A percentile compares a stretch with the other conserved stretches of the same genome.
These are phyloP conservation scores for Tricholoma furcatifolium DNA, from an alignment of 768 basidiomycete genomes.

Conservation along the genomic window DNA sequence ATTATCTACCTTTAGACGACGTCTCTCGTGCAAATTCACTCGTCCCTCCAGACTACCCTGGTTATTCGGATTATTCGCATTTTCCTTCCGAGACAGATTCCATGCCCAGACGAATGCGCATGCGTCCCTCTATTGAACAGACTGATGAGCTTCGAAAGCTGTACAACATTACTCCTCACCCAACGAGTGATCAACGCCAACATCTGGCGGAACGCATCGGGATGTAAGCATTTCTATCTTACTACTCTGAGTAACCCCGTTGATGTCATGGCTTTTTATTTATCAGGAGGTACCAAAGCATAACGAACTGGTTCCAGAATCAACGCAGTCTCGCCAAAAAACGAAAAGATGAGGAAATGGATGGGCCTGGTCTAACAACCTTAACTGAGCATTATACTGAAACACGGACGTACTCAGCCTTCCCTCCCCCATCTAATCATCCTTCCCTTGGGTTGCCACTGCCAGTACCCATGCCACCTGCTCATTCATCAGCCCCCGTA, in stretches of 20 bases:
- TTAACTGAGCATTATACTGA: constrained; percentile 32
- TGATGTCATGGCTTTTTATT: constrained; percentile 18
- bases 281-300: constrained; percentile 71
- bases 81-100: constrained; percentile 48
- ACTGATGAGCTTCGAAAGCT: constrained; percentile 67
- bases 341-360: constrained; percentile 56
- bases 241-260: constrained; percentile 26
- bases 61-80: constrained; percentile 48
- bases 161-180: constrained; percentile 65
- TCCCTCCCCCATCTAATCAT: constrained; percentile 48
- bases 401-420: constrained; percentile 42
- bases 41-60: constrained; percentile 39
- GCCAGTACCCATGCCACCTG: constrained; percentile 15
- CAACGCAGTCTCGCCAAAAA: constrained; percentile 79
- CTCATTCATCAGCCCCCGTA: constrained; percentile 31
- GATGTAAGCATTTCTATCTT: constrained; percentile 55
- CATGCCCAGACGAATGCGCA: constrained; percentile 60
- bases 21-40: constrained; percentile 34
- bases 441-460: constrained; percentile 43
- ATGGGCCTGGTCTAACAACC: constrained; percentile 27
- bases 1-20: constrained; percentile 34
- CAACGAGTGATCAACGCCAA: constrained; percentile 65
- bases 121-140: constrained; percentile 62
- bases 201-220: constrained; percentile 66
- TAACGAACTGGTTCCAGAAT: constrained; percentile 88